Conservation (phyloP, 305 asterid species). For the Solanum hybrid region DNA sequence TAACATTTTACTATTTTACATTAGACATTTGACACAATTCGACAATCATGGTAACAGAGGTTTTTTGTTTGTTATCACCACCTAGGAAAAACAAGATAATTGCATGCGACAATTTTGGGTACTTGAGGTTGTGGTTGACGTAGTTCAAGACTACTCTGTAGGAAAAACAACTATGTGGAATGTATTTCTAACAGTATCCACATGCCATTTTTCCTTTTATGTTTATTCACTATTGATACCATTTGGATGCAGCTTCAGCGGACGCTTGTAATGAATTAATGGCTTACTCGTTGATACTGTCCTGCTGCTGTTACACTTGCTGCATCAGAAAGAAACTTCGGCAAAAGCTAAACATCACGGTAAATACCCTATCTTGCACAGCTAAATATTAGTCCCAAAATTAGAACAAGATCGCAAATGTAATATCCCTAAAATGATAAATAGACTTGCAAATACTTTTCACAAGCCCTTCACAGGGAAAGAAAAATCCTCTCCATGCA, state of each 20-base stretch:
- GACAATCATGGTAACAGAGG: neutral
- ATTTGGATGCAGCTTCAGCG: conserved; percentile 49
- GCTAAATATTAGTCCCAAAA: neutral
- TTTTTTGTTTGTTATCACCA: neutral
- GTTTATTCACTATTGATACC: neutral
- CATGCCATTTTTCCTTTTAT: neutral
- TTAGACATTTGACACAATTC: neutral
- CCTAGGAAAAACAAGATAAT: neutral
- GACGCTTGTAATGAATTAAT: conserved; percentile 74
- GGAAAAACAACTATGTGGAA: neutral
- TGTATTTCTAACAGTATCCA: neutral
- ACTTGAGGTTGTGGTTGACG: neutral
- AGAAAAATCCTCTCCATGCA: neutral
- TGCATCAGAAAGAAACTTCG: conserved; percentile 73
- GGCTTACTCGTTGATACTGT: conserved; percentile 69
- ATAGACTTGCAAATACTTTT: neutral
- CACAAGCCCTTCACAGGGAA: neutral
- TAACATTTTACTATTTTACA: neutral
- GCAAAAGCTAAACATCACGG: conserved; percentile 46
- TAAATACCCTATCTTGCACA: conserved; percentile 2
- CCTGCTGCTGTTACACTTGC: conserved; percentile 85
- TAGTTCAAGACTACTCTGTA: neutral
- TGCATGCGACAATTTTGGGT: neutral
- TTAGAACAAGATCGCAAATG: neutral
- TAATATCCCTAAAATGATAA: neutral